Base-by-base conservation (phyloP, 1,139 yeast genomes). In the Magnusiomyces fungicola region DNA sequence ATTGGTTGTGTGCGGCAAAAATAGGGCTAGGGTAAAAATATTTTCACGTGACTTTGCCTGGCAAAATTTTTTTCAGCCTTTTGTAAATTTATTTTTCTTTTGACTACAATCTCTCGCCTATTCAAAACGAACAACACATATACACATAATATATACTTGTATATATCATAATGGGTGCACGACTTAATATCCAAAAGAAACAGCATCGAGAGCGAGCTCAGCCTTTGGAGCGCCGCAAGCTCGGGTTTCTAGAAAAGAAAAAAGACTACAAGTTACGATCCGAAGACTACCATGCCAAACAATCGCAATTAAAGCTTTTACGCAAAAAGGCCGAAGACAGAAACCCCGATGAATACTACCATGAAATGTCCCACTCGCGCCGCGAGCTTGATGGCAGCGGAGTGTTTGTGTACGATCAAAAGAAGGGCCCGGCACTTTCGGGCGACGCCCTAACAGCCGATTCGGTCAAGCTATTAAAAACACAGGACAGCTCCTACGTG, bases 321-420 rank as follows among this genome's bases (percentile, higher is more conserved):
- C 79, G 86, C 60, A 74, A 74, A 45, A 88, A 88, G 65, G 95
- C 86, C 1, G 71, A 74, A 43, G 75, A 75, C 43, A 77, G 89
- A 58, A 92, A 92, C 64, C 95, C 95, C n/a, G 97, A 92, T 74
- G 98, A 92, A 67, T 92, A 85, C 69, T 88, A 89, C 68, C 96
- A 88, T 77, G 92, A 88, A 21, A 92, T 92, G 97, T 25, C 43
- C 12, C 43, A 40, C 43, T 25, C 43, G 9, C 43, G 43, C 23
- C 43, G 43, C 10, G 43, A 79, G 83, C 43, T 36, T 16, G 39
- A 36, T 24, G 43, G 43, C 22, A 16, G 23, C 23, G 43, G 43
- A 4, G 43, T 40, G 21, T 18, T 40, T 14, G 43, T 40, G 2
- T 40, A 25, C 23, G 43, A 40, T 22, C 30, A 18, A 10, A 40